Conservation (phyloP, 108 stramenopile genomes). For the Skeletonema marinoi region DNA sequence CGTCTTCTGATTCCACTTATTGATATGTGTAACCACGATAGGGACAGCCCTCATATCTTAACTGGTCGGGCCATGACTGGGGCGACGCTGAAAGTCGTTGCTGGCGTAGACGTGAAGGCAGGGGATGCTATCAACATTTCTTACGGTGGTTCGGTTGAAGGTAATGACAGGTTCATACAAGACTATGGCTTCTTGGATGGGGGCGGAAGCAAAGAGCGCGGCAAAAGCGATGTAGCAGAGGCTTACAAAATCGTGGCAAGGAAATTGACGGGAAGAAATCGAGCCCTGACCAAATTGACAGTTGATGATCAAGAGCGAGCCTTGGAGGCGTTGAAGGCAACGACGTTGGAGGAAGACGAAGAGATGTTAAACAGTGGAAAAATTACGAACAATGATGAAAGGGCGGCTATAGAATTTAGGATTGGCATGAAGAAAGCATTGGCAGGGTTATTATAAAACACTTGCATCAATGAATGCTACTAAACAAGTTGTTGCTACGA, state of each 20-base stretch:
- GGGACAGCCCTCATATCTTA: conserved; percentile 66
- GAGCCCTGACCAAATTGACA: conserved; percentile 47
- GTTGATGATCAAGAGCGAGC: conserved; percentile 54
- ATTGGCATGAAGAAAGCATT: conserved; percentile 71
- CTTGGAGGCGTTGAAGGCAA: conserved; percentile 53
- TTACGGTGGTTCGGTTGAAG: conserved; percentile 73
- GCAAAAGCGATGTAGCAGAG: conserved; percentile 23
- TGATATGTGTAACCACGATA: conserved; percentile 88
- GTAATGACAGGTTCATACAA: conserved; percentile 79
- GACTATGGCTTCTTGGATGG: conserved; percentile 71
- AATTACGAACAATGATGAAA: conserved; percentile 39
- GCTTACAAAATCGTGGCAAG: conserved; percentile 54
- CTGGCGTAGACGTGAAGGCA: conserved; percentile 63
- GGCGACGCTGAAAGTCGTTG: conserved; percentile 70
- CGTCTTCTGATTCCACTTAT: conserved; percentile 76
- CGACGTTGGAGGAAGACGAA: conserved; percentile 60
- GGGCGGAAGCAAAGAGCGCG: conserved; percentile 33
- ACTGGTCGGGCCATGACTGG: conserved; percentile 73
- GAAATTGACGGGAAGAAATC: conserved; percentile 48
- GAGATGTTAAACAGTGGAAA: conserved; percentile 23
- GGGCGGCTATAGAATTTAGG: conserved; percentile 57
- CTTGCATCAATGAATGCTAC: not conserved
- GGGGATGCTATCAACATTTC: conserved; percentile 78
- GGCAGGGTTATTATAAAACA: not conserved
- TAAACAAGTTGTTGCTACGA: not conserved